Evolutionary conservation across 805 yeast genomes (phyloP), one percentile per base, ranked within the genome.

Genomic region (Saturnispora dispora): DNA sequence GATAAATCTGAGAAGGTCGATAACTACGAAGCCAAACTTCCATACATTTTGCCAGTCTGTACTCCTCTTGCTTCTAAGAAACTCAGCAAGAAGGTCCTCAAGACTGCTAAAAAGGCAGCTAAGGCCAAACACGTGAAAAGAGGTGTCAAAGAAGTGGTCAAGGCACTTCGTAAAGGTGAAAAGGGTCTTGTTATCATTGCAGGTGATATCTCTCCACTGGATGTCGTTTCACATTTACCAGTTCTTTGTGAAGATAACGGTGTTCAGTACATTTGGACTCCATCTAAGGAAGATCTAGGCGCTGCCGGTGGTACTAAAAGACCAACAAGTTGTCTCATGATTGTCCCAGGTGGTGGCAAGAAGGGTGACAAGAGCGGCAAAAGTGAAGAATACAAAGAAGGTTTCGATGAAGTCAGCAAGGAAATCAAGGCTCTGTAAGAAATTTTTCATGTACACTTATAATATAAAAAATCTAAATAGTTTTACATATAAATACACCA

Each of bases 291-390:
- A 74, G 98, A 93, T 67, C 79, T 93, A 59, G 99, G 99, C 35
- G 86, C 96, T 57, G 99, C 99, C 25, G 98, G 98, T 66, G 96
- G 97, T 55, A 93, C 99, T 52, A 93, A 93, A 77, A 85, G 99
- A 77, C 98, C 99, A 60, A 93, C 99, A 37, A 88, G 97, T 37
- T 90, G 96, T 69, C 96, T 93, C 30, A 88, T 93, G 88, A 80
- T 93, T 61, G 93, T 90, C 51, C 99, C 99, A 62, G 96, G 96
- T 53, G 95, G 96, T 52, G 89, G 90, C 54, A 80, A 81, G 70
- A 78, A 86, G 50, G 55, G 55, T 48, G 55, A 53, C 64, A 85
- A 82, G 74, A 85, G 83, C 70, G 78, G 79, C 59, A 79, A 88
- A 42, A 88, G 80, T 56, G 79, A 81, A 58, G 97, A 91, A 65